Percentiles rank a stretch among this genome's conserved stretches.
Conservation (phyloP, 2,329 filamentous ascomycete species). For the Talaromyces funiculosus region DNA sequence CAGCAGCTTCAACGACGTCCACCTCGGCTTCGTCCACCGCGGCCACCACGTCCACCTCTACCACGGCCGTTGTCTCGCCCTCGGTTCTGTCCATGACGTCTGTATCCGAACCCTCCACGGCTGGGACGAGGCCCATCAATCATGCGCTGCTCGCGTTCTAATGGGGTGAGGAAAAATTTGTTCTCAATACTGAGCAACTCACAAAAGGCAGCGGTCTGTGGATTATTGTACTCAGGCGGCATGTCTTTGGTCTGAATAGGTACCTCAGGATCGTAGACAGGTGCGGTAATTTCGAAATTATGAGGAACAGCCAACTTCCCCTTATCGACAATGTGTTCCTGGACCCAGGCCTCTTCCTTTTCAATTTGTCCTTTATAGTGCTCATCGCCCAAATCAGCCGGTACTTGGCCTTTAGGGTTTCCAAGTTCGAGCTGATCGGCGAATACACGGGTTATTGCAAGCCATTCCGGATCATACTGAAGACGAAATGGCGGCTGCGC, state of each 20-base stretch:
- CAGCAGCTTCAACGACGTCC: slow-evolving; percentile 17
- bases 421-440: slow-evolving; percentile 60
- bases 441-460: slow-evolving; percentile 84
- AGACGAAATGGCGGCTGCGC: slow-evolving; percentile 51
- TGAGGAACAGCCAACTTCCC: slow-evolving; percentile 64
- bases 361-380: slow-evolving; percentile 64
- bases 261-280: slow-evolving; percentile 56
- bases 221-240: slow-evolving; percentile 77
- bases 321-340: slow-evolving; percentile 62
- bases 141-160: slow-evolving; percentile 60
- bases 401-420: slow-evolving; percentile 48
- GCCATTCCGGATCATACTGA: slow-evolving; percentile 88
- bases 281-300: slow-evolving; percentile 73
- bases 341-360: slow-evolving; percentile 69
- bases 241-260: slow-evolving; percentile 57
- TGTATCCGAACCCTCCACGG: slow-evolving; percentile 12
- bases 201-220: slow-evolving; percentile 80
- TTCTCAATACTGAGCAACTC: slow-evolving; percentile 70
- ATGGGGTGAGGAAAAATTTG: slow-evolving; percentile 64
- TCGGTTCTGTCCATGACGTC: background rate
- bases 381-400: slow-evolving; percentile 61
- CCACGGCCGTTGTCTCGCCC: slow-evolving; percentile 8
- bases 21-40: slow-evolving; percentile 18
- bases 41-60: slow-evolving; percentile 12
- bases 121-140: slow-evolving; percentile 46